phyloP scores from a whole-genome alignment of 2,329 filamentous ascomycete species.

The Cercospora zeae-maydis region DNA sequence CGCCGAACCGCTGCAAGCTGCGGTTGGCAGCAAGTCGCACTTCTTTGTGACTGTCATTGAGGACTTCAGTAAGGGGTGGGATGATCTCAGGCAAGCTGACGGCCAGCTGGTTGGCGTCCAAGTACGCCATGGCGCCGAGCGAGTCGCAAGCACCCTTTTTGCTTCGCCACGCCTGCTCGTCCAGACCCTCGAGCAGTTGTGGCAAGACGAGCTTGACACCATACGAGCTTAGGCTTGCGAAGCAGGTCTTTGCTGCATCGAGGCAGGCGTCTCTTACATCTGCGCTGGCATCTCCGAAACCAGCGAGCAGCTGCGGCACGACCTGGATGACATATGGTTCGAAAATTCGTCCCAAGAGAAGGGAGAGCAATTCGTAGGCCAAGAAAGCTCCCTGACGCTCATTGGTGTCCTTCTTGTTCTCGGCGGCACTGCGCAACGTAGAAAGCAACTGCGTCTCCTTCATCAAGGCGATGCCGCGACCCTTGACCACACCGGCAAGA shows the following conservation, averaged over 20 bases:
- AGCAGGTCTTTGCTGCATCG: conserved; percentile 90
- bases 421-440: conserved; percentile 73
- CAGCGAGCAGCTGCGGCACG: conserved; percentile 80
- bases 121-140: conserved; percentile 95
- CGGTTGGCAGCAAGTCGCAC: conserved; percentile 88
- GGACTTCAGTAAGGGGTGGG: conserved; percentile 83
- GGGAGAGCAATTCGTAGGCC: conserved; percentile 84
- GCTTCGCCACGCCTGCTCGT: conserved; percentile 95
- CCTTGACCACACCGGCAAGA: conserved; percentile 81
- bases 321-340: conserved; percentile 97
- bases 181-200: conserved; percentile 83
- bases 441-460: conserved; percentile 83
- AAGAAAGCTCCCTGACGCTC: conserved; percentile 85
- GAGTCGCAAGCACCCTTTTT: conserved; percentile 98
- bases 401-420: conserved; percentile 90
- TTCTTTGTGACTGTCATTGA: conserved; percentile 98
- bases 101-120: conserved; percentile 91
- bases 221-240: conserved; percentile 87
- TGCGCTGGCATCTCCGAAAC: conserved; percentile 82
- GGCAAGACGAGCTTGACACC: conserved; percentile 94
- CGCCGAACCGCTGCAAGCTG: conserved; percentile 94
- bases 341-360: conserved; percentile 80
- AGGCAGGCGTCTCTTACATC: conserved; percentile 92
- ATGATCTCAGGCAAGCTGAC: conserved; percentile 94
- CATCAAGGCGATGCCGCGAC: conserved; percentile 77